Base-by-base conservation (phyloP, 2,329 filamentous ascomycete species). In the Remersonia thermophila region DNA sequence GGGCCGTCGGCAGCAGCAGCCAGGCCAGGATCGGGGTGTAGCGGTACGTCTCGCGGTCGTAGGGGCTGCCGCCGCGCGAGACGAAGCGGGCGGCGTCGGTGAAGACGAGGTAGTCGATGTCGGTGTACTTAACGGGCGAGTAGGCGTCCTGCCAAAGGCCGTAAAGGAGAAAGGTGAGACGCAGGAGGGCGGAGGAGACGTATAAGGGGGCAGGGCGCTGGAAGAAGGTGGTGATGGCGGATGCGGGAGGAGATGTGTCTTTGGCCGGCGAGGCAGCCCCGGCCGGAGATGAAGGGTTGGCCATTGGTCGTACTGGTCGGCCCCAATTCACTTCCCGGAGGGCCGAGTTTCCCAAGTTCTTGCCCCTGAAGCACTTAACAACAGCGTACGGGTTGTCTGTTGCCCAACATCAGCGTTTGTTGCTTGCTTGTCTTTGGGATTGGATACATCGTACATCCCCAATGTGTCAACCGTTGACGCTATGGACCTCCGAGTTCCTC, bases 31-130 rank as follows among this genome's bases (percentile, higher is more conserved):
- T 66, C 0, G 91, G 91, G 18, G 91, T 96, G 65, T 98, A 98
- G 41, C 91, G 82, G 64, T 98, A 98, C 0, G 91, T 98, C 53
- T 91, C 89, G 36, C 91, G 77, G 28, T 73, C 71, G 57, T 98
- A 98, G 2, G 91, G 91, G 0, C 83, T 83, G 32, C 63, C 61
- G 3, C 73, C 73, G n/a, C 60, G 64, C 3, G 77, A 62, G 30
- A 84, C 60, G 58, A 82, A 89, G 46, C 83, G 81, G 2, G 91
- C 76, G 17, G 91, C 91, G 57, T 96, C 89, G 33, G 91, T 96
- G 66, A 98, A 98, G 57, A 98, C 91, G 46, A 86, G 77, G 61
- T 98, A 98, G 67, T 98, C 91, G 51, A 98, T 95, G 61, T 98
- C 91, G 35, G 91, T 98, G 66, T 96, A 98, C 62, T 96, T 96